Conservation (phyloP, 768 basidiomycete genomes). For the Phanerodontia chrysosporium region DNA sequence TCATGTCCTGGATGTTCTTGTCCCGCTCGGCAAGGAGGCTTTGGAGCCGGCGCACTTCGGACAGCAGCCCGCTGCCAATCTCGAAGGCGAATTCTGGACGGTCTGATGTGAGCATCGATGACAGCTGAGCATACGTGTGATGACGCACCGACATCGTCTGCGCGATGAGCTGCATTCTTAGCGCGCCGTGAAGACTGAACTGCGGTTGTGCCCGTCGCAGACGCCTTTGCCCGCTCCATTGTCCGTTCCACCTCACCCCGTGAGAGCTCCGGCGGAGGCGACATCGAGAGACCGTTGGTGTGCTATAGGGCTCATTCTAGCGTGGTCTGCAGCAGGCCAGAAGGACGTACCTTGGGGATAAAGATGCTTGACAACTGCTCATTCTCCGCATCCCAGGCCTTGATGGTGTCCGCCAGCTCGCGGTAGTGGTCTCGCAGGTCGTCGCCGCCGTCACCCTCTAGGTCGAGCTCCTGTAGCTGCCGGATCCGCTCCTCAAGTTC, state of each 20-base stretch:
- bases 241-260: slow-evolving; percentile 38
- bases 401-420: slow-evolving; percentile 72
- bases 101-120: background rate
- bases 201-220: slow-evolving; percentile 62
- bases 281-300: slow-evolving; percentile 41
- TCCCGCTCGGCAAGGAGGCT: slow-evolving; percentile 88
- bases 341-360: slow-evolving; percentile 52
- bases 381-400: slow-evolving; percentile 78
- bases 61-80: slow-evolving; percentile 88
- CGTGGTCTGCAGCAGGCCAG: background rate
- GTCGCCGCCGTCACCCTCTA: slow-evolving; percentile 55
- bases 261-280: slow-evolving; percentile 41
- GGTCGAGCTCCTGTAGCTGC: slow-evolving; percentile 70
- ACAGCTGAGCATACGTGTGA: background rate
- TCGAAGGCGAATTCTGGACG: slow-evolving; percentile 91
- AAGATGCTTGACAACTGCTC: slow-evolving; percentile 68
- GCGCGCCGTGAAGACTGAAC: slow-evolving; percentile 81
- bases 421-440: slow-evolving; percentile 69
- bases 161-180: slow-evolving; percentile 87
- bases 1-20: slow-evolving; percentile 86
- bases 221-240: slow-evolving; percentile 56
- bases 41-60: slow-evolving; percentile 89
- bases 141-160: slow-evolving; percentile 82
- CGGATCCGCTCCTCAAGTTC: slow-evolving; percentile 87
- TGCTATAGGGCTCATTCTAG: background rate